phyloP scores from a whole-genome alignment of 2,329 filamentous ascomycete genomes.

The Cladosporium sp. region DNA sequence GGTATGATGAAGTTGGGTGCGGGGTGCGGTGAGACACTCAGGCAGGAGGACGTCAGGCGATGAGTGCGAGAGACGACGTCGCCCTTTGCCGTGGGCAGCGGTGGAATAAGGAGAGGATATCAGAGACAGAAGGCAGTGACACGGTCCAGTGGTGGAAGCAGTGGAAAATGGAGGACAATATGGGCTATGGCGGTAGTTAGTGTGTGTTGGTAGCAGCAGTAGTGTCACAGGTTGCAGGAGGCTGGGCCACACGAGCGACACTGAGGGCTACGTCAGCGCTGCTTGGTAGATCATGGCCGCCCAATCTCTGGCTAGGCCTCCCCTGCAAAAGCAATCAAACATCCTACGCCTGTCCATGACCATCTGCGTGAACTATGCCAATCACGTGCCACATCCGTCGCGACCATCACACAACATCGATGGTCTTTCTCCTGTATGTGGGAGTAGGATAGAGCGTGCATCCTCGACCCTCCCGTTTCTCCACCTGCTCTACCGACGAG shows the following conservation, averaged over 20 bases:
- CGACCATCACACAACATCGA: too few relatives aligned
- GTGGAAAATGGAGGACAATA: background rate
- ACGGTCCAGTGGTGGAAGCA: background rate
- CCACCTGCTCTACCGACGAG: too few relatives aligned
- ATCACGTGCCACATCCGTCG: too few relatives aligned
- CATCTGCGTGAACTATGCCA: too few relatives aligned
- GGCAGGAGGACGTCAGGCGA: background rate
- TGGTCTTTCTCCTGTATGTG: too few relatives aligned
- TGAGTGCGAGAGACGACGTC: background rate
- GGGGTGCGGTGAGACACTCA: conserved; percentile 5
- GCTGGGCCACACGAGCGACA: background rate
- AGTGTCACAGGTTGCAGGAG: background rate
- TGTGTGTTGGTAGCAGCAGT: background rate
- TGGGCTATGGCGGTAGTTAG: too few relatives aligned
- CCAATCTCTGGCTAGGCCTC: too few relatives aligned
- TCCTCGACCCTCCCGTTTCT: too few relatives aligned
- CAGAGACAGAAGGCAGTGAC: background rate
- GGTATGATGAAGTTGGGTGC: conserved; percentile 5
- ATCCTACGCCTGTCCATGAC: too few relatives aligned
- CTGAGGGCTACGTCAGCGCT: background rate
- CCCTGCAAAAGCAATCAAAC: too few relatives aligned
- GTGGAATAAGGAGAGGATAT: background rate
- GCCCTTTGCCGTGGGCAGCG: background rate
- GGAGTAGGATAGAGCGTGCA: too few relatives aligned
- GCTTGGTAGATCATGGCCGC: too few relatives aligned